Percentiles rank a stretch among this genome's conserved stretches.
These are phyloP conservation scores for Rhizopus arrhizus DNA, from an alignment of 371 early-diverging fungal species.

Conservation along the genomic window DNA sequence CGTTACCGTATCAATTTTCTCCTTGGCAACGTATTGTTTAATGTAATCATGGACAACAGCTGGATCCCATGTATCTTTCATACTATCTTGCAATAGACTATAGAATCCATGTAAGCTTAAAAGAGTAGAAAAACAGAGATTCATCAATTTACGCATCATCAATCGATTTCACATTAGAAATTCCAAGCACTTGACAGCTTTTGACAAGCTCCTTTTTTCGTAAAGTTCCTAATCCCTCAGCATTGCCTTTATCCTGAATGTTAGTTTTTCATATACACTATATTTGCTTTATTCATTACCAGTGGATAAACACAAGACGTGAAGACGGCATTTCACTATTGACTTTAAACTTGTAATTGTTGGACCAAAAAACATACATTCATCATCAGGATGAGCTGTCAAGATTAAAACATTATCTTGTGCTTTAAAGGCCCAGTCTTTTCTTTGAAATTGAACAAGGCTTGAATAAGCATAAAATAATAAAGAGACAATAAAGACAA, in stretches of 20 bases:
- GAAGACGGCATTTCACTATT: constrained; percentile 52
- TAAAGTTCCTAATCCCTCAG: constrained; percentile 74
- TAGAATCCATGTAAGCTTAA: constrained; percentile 8
- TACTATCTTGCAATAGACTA: constrained; percentile 79
- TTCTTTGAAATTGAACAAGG: constrained; percentile 20
- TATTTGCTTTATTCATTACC: constrained; percentile 46
- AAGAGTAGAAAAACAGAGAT: constrained; percentile 8
- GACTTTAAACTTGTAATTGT: constrained; percentile 56
- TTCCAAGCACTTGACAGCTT: constrained; percentile 70
- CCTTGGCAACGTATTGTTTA: constrained; percentile 58
- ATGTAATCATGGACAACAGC: constrained; percentile 60
- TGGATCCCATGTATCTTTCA: constrained; percentile 72
- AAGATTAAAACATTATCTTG: constrained; percentile 68
- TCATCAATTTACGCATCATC: constrained; percentile 64
- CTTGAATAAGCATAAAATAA: constrained; percentile 21
- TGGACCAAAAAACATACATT: constrained; percentile 99
- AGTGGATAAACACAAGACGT: constrained; percentile 84
- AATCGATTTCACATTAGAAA: constrained; percentile 65
- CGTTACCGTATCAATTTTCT: constrained; percentile 67
- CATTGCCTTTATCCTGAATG: constrained; percentile 59
- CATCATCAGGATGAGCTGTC: constrained; percentile 99
- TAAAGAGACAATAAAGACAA: constrained; percentile 7
- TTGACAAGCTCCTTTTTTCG: constrained; percentile 78
- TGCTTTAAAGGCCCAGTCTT: constrained; percentile 1
- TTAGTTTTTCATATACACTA: neutral